Evolutionary conservation across 305 asterid species (phyloP).

Genomic region (Rubia peregrina): DNA sequence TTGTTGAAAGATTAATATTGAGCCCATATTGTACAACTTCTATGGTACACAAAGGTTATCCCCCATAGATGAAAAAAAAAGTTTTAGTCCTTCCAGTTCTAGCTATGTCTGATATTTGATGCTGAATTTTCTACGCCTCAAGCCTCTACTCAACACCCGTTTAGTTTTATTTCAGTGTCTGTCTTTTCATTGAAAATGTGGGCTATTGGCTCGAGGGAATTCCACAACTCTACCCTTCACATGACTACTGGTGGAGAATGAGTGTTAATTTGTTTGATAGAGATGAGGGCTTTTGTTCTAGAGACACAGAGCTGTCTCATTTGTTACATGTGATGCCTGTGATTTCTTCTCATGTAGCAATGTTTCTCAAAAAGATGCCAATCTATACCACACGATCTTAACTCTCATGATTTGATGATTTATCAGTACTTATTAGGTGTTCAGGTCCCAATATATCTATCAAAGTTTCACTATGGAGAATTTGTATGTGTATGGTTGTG

Average conservation of each 20-base stretch:
- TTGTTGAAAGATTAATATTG: not conserved
- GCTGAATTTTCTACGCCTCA: not conserved
- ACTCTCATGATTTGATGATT: not conserved
- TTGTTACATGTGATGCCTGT: not conserved
- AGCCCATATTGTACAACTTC: not conserved
- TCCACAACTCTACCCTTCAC: not conserved
- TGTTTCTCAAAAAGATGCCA: not conserved
- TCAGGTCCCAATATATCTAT: not conserved
- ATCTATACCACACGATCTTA: not conserved
- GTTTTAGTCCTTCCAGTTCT: not conserved
- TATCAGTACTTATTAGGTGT: not conserved
- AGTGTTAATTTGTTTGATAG: not conserved
- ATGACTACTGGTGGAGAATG: slow-evolving; percentile 4
- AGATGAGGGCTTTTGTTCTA: not conserved
- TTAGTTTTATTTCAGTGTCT: not conserved
- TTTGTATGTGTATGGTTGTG: not conserved
- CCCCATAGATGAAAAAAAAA: not conserved
- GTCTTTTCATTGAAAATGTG: not conserved
- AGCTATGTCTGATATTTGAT: not conserved
- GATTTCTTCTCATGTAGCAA: not conserved
- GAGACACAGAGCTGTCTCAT: slow-evolving; percentile 3
- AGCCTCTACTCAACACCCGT: not conserved
- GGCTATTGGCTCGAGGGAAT: not conserved
- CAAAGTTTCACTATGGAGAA: not conserved
- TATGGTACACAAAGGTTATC: slow-evolving; percentile 1